Percentiles rank a stretch among this genome's conserved stretches.
phyloP scores from a whole-genome alignment of 2,329 filamentous ascomycete genomes.

The Setomelanomma holmii region DNA sequence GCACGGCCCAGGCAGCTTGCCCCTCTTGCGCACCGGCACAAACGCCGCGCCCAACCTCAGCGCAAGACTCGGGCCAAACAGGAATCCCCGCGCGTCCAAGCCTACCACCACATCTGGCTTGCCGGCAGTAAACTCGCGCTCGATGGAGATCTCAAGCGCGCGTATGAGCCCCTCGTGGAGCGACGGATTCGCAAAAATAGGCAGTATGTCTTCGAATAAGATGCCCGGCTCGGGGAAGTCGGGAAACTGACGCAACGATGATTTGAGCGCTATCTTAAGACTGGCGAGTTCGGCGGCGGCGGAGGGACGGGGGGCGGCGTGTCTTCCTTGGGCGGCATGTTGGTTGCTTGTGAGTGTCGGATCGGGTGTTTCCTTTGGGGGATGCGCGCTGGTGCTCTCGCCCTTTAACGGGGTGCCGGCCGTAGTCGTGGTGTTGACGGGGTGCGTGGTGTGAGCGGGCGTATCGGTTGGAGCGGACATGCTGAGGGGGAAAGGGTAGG shows the following conservation, averaged over 20 bases:
- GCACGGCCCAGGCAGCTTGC: conserved; percentile 91
- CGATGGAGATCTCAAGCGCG: conserved; percentile 84
- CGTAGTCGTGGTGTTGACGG: conserved; percentile 26
- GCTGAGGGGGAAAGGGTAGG: conserved; percentile 31
- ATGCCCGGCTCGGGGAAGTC: conserved; percentile 94
- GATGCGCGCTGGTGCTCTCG: conserved; percentile 41
- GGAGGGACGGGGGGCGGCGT: conserved; percentile 58
- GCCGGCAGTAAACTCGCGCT: conserved; percentile 62
- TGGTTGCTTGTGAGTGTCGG: conserved; percentile 43
- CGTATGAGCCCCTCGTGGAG: conserved; percentile 80
- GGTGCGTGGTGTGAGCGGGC: conserved; percentile 23
- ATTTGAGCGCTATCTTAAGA: conserved; percentile 73
- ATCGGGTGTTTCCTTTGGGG: conserved; percentile 40
- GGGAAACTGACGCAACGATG: conserved; percentile 80
- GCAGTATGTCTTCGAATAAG: conserved; percentile 97
- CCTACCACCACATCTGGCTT: conserved; percentile 91
- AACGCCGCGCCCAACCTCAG: conserved; percentile 83
- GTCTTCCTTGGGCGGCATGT: conserved; percentile 56
- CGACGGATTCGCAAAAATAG: conserved; percentile 81
- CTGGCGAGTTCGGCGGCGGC: conserved; percentile 57
- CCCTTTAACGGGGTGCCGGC: conserved; percentile 25
- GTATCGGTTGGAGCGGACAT: conserved; percentile 40
- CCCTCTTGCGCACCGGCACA: conserved; percentile 91
- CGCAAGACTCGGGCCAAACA: conserved; percentile 91
- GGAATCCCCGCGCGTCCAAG: conserved; percentile 91